phyloP scores from a whole-genome alignment of 108 stramenopile species.

The Craspedostauros australis region DNA sequence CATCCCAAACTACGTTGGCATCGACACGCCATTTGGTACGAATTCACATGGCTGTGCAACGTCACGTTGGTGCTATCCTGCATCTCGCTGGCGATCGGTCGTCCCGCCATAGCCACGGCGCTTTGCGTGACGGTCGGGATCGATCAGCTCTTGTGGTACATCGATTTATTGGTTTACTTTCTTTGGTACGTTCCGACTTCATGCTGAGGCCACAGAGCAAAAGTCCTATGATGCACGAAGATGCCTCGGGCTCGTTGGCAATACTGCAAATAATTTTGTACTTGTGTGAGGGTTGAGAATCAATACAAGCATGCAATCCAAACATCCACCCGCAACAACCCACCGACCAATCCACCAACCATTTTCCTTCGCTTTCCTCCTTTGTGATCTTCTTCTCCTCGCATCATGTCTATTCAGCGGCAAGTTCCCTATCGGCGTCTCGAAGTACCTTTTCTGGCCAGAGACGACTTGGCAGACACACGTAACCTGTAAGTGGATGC shows the following conservation, averaged over 20 bases:
- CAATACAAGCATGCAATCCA: no score
- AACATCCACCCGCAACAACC: not conserved
- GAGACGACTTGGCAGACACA: conserved; percentile 48
- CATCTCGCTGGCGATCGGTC: conserved; percentile 36
- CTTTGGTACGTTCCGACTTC: conserved; percentile 3
- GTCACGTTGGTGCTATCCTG: conserved; percentile 45
- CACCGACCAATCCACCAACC: not conserved
- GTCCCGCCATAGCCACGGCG: conserved; percentile 51
- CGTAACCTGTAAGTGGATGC: no score
- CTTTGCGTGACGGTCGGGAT: conserved; percentile 66
- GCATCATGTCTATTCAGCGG: conserved; percentile 1
- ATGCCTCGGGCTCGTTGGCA: not conserved
- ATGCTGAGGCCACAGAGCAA: not conserved
- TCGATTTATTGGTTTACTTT: conserved; percentile 34
- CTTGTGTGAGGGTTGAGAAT: no score
- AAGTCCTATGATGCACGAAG: not conserved
- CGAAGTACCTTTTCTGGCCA: conserved; percentile 72
- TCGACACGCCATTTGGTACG: conserved; percentile 43
- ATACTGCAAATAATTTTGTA: conserved; percentile 1
- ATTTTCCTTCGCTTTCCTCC: not conserved
- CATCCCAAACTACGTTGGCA: conserved; percentile 9
- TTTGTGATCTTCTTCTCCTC: not conserved
- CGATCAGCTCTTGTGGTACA: conserved; percentile 79
- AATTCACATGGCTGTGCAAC: conserved; percentile 71
- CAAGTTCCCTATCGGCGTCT: conserved; percentile 67